Base-by-base conservation (phyloP, 108 stramenopile genomes). In the Cyclostephanos tholiformis region DNA sequence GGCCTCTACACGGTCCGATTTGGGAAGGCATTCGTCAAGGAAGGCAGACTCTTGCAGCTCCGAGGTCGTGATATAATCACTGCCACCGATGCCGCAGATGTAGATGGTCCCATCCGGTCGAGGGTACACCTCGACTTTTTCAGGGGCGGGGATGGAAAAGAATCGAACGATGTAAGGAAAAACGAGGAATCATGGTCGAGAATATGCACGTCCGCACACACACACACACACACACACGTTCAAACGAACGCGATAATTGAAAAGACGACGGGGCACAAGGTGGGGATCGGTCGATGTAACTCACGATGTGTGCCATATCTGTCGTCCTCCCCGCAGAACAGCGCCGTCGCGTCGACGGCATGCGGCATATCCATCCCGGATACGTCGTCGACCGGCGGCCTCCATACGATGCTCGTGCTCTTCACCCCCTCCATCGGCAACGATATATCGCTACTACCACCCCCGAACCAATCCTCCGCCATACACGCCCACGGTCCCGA, bases 251-350 rank as follows among this genome's bases (percentile, higher is more conserved):
- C 9, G 36, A 53, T 12, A n/a, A n/a, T n/a, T n/a, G 36, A 26
- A 68, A 35, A 26, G 32, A 32, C 32, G 32, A 32, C 4, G 32
- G 32, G 32, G n/a, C n/a, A 32, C 2, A 32, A 4, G 32, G 2
- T 32, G 32, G 32, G 32, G 3, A 32, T 32, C n/a, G n/a, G n/a
- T n/a, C n/a, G n/a, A n/a, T n/a, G n/a, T 26, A 48, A 86, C 90
- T 76, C 85, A 91, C 90, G 79, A 89, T 85, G 95, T 61, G 89
- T 98, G 58, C 82, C 84, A 77, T 86, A 95, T 44, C 86, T 79
- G 69, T 88, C 48, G 71, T 99, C 96, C 73, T 98, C 97, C 22
- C 91, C 97, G 83, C 97, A 98, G 76, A 99, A 99, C 17, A 97
- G 77, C 0, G 97, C 98, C 55, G 93, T 96, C 0, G 97, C 95